Evolutionary conservation across 148 eudicot genomes (phyloP), one percentile per base, ranked within the genome.

Genomic region (Chenopodium quinoa): DNA sequence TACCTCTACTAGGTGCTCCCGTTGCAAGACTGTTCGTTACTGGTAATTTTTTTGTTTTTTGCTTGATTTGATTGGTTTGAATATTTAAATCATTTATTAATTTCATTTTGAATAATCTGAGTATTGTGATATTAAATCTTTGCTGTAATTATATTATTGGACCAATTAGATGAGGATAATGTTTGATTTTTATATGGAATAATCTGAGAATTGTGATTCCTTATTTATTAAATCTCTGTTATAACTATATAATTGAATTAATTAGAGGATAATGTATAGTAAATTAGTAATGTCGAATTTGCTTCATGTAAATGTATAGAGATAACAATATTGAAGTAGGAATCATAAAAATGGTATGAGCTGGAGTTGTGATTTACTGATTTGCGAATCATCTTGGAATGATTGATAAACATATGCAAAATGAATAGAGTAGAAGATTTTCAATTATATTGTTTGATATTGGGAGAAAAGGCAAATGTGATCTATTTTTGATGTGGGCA

Each of bases 21-120:
- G 87, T 0, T 85, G 87, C 60, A 85, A 85, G 73, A 71, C 82
- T 6, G 87, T 81, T 82, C 87, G 87, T 58, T 85, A 85, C 76
- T 85, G 86, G 87, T 85, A 81, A n/a, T 37, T 44, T 29, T 22
- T 10, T 1, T 12, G 54, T 6, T 19, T 13, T 1, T 7, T 76
- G 17, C 12, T 58, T 63, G 25, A 20, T 65, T 83, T 19, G 27
- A 17, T 29, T 50, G 25, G 16, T 54, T 37, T 37, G 44, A 37
- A 37, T 37, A 37, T 37, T 37, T 37, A 37, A 37, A 37, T 37
- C 44, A 37, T 37, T 37, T 37, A 7, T 4, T 37, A 37, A 37
- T 37, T 37, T 37, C 7, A 4, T 4, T 37, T 37, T 37, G 44
- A 37, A 37, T 37, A 37, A 37, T 37, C 44, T 37, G 44, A 37